Conservation (phyloP, 2,329 filamentous ascomycete species). For the Plenodomus lindquistii region DNA sequence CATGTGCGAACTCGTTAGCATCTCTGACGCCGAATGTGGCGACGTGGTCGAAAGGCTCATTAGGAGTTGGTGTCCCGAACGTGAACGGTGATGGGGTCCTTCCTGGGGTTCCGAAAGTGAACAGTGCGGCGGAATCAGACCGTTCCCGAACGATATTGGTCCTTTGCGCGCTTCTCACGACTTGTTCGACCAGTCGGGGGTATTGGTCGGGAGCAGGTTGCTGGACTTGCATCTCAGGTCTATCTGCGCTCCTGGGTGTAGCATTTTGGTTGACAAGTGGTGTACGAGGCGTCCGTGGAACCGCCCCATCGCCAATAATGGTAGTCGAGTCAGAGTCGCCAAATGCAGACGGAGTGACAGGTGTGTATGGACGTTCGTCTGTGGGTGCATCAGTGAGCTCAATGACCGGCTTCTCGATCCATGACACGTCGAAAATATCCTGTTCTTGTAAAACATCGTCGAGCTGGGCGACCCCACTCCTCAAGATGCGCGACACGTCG, state of each 20-base stretch:
- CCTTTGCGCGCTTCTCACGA: conserved; percentile 11
- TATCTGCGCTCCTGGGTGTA: too few relatives aligned
- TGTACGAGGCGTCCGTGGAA: too few relatives aligned
- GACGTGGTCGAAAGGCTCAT: conserved; percentile 6
- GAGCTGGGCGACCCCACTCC: conserved; percentile 2
- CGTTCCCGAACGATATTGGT: neutral
- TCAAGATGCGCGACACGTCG: conserved; percentile 16
- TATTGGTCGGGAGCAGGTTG: conserved; percentile 4
- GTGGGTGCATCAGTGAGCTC: neutral
- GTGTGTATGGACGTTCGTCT: neutral
- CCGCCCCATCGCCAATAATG: too few relatives aligned
- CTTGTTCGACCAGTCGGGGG: conserved; percentile 10
- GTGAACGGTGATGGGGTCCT: too few relatives aligned
- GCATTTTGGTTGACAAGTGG: too few relatives aligned
- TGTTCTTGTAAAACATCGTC: conserved; percentile 17
- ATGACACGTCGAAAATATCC: conserved; percentile 19
- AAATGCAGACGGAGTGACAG: neutral
- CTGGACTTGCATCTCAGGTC: too few relatives aligned
- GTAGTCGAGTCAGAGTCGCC: too few relatives aligned
- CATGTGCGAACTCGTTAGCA: conserved; percentile 4
- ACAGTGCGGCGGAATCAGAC: neutral
- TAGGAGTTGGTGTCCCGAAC: too few relatives aligned
- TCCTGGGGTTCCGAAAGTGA: too few relatives aligned
- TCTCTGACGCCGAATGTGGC: conserved; percentile 12
- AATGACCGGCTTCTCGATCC: conserved; percentile 18